phyloP scores from a whole-genome alignment of 1,139 yeast genomes.

The Pichia sp. region DNA sequence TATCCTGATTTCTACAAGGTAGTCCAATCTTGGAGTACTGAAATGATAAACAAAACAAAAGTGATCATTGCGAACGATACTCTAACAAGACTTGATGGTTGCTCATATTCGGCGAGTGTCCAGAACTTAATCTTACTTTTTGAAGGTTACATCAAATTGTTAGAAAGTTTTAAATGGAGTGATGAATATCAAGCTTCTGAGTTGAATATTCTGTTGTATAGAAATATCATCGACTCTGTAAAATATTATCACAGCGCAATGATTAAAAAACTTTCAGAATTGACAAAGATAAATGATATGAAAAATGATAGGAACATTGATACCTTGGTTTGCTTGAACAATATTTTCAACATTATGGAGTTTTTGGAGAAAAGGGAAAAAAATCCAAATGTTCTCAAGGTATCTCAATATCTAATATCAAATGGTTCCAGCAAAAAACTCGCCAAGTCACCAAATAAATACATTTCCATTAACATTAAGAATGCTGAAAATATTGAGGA shows the following conservation, averaged over 20 bases:
- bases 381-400: constrained; percentile 16
- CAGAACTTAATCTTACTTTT: constrained; percentile 27
- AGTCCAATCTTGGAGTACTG: constrained; percentile 26
- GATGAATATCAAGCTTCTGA: constrained; percentile 24
- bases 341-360: constrained; percentile 23
- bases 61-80: constrained; percentile 23
- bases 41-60: constrained; percentile 23
- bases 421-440: constrained; percentile 10
- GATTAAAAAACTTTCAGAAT: constrained; percentile 17
- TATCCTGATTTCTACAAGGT: constrained; percentile 23
- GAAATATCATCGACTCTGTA: constrained; percentile 22
- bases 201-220: constrained; percentile 24
- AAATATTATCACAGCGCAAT: constrained; percentile 23
- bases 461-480: constrained; percentile 41
- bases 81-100: constrained; percentile 24
- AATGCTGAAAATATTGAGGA: constrained; percentile 66
- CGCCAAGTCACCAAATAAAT: constrained; percentile 16
- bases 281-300: constrained; percentile 16
- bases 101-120: constrained; percentile 27
- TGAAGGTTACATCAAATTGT: constrained; percentile 26
- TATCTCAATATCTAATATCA: constrained; percentile 30
- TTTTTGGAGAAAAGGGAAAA: constrained; percentile 15
- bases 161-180: constrained; percentile 28
- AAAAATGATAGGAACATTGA: constrained; percentile 19
- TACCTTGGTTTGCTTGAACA: constrained; percentile 29